Base-by-base conservation (phyloP, 495 filamentous ascomycete species). In the Gamarada debralockiae region DNA sequence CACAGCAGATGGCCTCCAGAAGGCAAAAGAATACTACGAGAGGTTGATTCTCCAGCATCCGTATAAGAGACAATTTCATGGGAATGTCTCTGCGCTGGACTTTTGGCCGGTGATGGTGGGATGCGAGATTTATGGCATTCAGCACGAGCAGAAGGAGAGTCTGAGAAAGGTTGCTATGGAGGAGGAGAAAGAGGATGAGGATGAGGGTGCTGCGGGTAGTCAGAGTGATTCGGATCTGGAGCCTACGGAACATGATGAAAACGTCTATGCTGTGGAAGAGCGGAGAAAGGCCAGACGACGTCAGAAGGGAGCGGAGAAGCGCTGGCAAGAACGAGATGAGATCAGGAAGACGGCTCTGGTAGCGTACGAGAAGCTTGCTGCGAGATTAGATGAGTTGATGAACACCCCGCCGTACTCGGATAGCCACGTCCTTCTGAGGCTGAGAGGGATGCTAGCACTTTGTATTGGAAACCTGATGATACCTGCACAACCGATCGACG, bases 21-120 rank as follows among this genome's bases (percentile, higher is more conserved):
- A 74, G 42, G 82, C 78, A 8, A 79, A 76, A 52, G 67, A 75
- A 8, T 89, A 86, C 61, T 86, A 85, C 55, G 83, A 86, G 56
- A 73, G 75, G 24, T 68, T 89, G 36, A 79, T 85, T n/a, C 66
- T 87, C 12, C 80, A 87, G 58, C 74, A 86, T 66, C 83, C 83
- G 0, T 79, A 73, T 58, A 71, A 72, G 13, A 77, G 77, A 53
- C 55, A 60, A n/a, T 53, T 62, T 14, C 72, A 77, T 2, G 57
- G 66, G 50, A 64, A 63, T 20, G 63, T 73, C 38, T 79, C 72
- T 56, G 66, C 83, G 22, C 49, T 78, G 41, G 72, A 79, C 23
- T 85, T 87, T 57, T 85, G 85, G 56, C 79, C 80, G 5, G 79
- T 78, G n/a, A 80, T 87, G 79, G 79, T 86, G 39, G 75, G 75